phyloP scores from a whole-genome alignment of 1,139 yeast species.

The Nakaseomyces sp. region DNA sequence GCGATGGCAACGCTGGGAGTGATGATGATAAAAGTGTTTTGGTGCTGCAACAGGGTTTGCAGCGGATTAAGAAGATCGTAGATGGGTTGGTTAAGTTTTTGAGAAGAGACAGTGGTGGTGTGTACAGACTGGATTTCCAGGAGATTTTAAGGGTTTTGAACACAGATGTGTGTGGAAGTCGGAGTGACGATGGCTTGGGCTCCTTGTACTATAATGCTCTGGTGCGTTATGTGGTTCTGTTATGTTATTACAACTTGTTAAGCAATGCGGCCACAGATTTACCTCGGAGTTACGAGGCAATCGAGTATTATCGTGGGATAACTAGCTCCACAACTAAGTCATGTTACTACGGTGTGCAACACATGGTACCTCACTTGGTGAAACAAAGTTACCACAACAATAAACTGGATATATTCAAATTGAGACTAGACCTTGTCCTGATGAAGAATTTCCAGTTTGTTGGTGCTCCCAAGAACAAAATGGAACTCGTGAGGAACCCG shows the following conservation, averaged over 20 bases:
- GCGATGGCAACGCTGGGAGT: not conserved
- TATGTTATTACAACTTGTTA: constrained; percentile 19
- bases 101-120: not conserved
- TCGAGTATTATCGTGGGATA: constrained; percentile 16
- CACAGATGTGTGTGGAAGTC: too few species aligned
- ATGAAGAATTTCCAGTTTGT: constrained; percentile 14
- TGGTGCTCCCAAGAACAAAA: constrained; percentile 14
- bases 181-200: not conserved
- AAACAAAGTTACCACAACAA: constrained; percentile 3
- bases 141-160: not conserved
- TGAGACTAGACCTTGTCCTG: constrained; percentile 7
- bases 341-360: constrained; percentile 32
- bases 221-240: constrained; percentile 12
- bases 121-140: not conserved
- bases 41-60: constrained; percentile 8
- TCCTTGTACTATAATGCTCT: constrained; percentile 7
- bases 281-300: constrained; percentile 16
- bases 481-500: constrained; percentile 8
- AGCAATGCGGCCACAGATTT: constrained; percentile 14
- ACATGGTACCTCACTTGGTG: constrained; percentile 21
- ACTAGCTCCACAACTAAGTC: constrained; percentile 26
- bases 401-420: not conserved
- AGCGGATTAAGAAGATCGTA: constrained; percentile 9
- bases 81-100: not conserved
- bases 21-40: not conserved